Evolutionary conservation across 1,284 basidiomycete genomes (phyloP), one percentile per base, ranked within the genome.

Genomic region (Tilletia caries): DNA sequence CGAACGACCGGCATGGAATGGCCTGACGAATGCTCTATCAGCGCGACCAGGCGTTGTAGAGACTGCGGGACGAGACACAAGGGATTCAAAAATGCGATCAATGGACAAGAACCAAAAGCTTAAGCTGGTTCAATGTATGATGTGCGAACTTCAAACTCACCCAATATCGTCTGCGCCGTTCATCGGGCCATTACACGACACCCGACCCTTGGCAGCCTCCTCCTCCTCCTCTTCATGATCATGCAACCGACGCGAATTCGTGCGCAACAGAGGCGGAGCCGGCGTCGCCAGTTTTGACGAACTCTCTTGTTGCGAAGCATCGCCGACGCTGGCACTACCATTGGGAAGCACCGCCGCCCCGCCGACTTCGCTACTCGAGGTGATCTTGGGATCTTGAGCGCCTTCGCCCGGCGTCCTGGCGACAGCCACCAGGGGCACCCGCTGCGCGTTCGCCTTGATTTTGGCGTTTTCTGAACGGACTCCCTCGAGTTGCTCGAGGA

Each of bases 391-490:
- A 66, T 78, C 76, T 52, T 73, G 72, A n/a, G 71, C 73, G 13
- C 73, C 73, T 23, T 72, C 70, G 23, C 60, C 60, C 1, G 69
- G 69, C n/a, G 54, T 32, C 23, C 67, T 48, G 32, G 54, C 68
- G 23, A 78, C 70, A 64, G 71, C 71, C 2, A 72, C 70, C 0
- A 73, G 68, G 1, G 74, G 68, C 15, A 76, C 69, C 43, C 69
- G 69, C 32, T 68, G 69, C 29, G 77, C 73, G 1, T 68, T 66
- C 62, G 74, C 73, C 64, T 83, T 85, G 25, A 71, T 54, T 85
- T 94, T 93, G 43, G 89, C 88, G 79, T 93, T 92, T 82, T 98
- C 95, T 64, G 91, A 90, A 34, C 96, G 89, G 68, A 93, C 81
- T 60, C 85, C 86, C 84, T 97, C 92, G 60, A 99, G 83, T 72